Conservation (phyloP, 108 stramenopile genomes). For the Fragilaria crotonensis region DNA sequence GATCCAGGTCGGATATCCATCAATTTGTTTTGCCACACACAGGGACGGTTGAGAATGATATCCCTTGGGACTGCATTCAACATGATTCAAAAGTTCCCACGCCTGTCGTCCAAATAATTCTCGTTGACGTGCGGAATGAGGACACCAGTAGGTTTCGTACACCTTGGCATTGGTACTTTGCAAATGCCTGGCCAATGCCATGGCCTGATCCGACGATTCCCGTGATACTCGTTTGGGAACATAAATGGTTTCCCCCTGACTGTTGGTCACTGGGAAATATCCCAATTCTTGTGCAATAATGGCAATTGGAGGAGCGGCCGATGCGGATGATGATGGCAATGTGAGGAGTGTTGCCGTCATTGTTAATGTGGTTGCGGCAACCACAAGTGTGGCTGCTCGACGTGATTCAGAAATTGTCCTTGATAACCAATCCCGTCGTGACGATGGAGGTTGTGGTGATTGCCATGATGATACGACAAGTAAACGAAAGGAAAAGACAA, state of each 20-base stretch:
- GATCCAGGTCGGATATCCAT: conserved; percentile 70
- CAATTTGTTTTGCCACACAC: conserved; percentile 37
- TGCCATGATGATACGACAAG: no score
- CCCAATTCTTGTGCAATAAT: conserved; percentile 86
- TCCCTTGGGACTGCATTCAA: conserved; percentile 75
- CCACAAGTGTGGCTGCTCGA: no score
- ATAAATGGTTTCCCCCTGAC: conserved; percentile 47
- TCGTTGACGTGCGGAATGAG: conserved; percentile 76
- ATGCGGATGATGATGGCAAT: conserved; percentile 12
- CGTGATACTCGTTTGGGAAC: conserved; percentile 58
- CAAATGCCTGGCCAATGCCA: conserved; percentile 50
- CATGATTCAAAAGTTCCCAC: conserved; percentile 49
- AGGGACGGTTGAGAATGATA: conserved; percentile 23
- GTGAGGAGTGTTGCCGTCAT: no score
- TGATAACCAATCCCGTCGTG: no score
- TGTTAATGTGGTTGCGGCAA: no score
- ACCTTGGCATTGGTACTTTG: conserved; percentile 41
- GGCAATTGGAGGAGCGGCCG: conserved; percentile 72
- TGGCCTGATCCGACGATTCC: conserved; percentile 58
- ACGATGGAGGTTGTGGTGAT: no score
- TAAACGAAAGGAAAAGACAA: no score
- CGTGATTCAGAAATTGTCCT: no score
- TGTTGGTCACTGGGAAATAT: conserved; percentile 70
- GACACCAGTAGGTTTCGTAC: conserved; percentile 85
- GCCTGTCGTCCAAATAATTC: conserved; percentile 80